Percentiles rank a stretch among this genome's conserved stretches.
Conservation (phyloP, 2,329 filamentous ascomycete genomes). For the Botryotinia globosa region DNA sequence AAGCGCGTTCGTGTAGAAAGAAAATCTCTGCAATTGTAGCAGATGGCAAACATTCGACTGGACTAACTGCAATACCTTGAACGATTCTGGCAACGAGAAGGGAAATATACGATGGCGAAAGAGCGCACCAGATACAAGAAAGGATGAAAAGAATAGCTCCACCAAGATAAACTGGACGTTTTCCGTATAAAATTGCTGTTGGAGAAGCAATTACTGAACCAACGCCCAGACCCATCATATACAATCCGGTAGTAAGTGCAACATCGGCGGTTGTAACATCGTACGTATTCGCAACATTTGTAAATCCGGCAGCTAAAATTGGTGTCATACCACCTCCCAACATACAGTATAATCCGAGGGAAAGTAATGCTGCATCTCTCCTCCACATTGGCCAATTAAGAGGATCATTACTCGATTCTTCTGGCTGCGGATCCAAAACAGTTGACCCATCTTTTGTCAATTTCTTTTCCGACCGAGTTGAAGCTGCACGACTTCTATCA, state of each 20-base stretch:
- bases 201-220: slow-evolving; percentile 83
- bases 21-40: slow-evolving; percentile 96
- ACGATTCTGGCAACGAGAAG: slow-evolving; percentile 80
- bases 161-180: slow-evolving; percentile 82
- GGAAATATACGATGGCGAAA: slow-evolving; percentile 77
- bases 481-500: slow-evolving; percentile 21
- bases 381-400: slow-evolving; percentile 87
- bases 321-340: slow-evolving; percentile 91
- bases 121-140: slow-evolving; percentile 79
- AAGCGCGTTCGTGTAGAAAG: slow-evolving; percentile 91
- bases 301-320: slow-evolving; percentile 85
- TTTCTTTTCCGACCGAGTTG: slow-evolving; percentile 56
- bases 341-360: slow-evolving; percentile 89
- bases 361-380: slow-evolving; percentile 74
- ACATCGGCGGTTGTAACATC: slow-evolving; percentile 68
- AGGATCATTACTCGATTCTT: slow-evolving; percentile 86
- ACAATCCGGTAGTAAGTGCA: slow-evolving; percentile 83
- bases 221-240: slow-evolving; percentile 89
- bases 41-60: slow-evolving; percentile 87
- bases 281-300: slow-evolving; percentile 68
- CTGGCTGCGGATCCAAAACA: slow-evolving; percentile 86
- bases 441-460: slow-evolving; percentile 77
- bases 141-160: slow-evolving; percentile 74
- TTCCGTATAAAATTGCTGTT: slow-evolving; percentile 87
- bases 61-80: slow-evolving; percentile 83